Conservation (phyloP, 305 asterid genomes). For the Ilex paraguariensis region DNA sequence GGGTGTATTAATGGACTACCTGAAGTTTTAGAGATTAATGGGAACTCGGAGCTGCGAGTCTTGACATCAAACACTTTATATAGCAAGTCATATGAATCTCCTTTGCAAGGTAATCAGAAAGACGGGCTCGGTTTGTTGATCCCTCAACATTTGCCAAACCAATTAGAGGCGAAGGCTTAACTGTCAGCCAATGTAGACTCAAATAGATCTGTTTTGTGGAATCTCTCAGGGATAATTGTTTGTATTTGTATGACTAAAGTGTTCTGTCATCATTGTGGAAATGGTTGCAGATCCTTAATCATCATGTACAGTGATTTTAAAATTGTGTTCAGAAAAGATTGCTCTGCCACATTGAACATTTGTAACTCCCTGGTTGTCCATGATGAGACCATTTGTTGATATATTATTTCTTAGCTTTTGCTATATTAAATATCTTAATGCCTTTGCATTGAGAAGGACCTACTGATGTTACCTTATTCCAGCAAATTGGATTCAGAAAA, state of each 20-base stretch:
- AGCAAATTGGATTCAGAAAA: too few species aligned
- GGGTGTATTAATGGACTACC: constrained; percentile 69
- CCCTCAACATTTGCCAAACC: constrained; percentile 43
- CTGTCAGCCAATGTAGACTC: not conserved
- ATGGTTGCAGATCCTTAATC: too few species aligned
- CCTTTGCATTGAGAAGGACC: too few species aligned
- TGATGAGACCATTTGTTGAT: too few species aligned
- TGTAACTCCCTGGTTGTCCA: too few species aligned
- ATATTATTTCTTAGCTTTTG: too few species aligned
- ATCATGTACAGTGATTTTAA: too few species aligned
- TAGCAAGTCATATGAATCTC: constrained; percentile 26
- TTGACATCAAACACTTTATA: constrained; percentile 75
- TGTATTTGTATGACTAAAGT: not conserved
- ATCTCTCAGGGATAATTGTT: not conserved
- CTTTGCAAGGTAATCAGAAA: constrained; percentile 13
- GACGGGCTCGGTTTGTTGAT: constrained; percentile 39
- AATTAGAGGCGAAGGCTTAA: constrained; percentile 69
- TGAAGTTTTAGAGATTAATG: constrained; percentile 80
- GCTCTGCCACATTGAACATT: too few species aligned
- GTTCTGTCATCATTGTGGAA: not conserved
- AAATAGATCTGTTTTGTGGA: not conserved
- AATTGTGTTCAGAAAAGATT: too few species aligned
- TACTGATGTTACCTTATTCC: too few species aligned
- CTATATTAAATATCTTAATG: too few species aligned
- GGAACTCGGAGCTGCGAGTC: constrained; percentile 49